A percentile compares a stretch with the other conserved stretches of the same genome.
Evolutionary conservation across 2,329 filamentous ascomycete genomes (phyloP).

Genomic region (Fusarium zealandicum): DNA sequence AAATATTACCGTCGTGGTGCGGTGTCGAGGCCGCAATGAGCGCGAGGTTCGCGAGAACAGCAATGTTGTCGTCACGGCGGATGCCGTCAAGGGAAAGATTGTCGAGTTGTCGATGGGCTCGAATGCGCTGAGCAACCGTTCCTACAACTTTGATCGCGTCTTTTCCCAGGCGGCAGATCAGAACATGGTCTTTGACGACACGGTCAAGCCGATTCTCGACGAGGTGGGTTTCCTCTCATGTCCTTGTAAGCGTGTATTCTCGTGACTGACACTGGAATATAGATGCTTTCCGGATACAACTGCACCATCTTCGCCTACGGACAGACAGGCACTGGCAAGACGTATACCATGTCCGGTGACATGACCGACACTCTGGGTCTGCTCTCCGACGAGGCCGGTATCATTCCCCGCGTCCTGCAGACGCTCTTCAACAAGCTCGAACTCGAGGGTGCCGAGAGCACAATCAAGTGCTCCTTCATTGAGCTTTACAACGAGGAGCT

Average conservation of each 20-base stretch:
- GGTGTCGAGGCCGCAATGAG: constrained; percentile 91
- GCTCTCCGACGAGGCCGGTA: constrained; percentile 89
- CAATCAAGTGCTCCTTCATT: constrained; percentile 97
- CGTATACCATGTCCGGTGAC: constrained; percentile 99
- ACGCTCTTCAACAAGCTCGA: constrained; percentile 87
- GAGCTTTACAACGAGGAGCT: constrained; percentile 98
- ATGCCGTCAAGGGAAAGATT: constrained; percentile 84
- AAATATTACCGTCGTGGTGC: constrained; percentile 96
- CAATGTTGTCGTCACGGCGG: constrained; percentile 86
- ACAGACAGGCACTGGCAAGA: constrained; percentile 97
- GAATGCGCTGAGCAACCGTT: constrained; percentile 92
- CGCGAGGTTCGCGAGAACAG: constrained; percentile 95
- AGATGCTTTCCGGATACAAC: constrained; percentile 95
- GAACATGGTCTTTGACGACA: constrained; percentile 92
- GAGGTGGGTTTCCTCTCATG: constrained; percentile 66
- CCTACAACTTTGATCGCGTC: constrained; percentile 95
- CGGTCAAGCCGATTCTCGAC: constrained; percentile 89
- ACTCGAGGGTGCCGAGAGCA: constrained; percentile 78
- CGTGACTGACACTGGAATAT: constrained; percentile 8
- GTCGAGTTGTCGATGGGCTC: constrained; percentile 92
- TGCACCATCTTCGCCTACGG: constrained; percentile 99
- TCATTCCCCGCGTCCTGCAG: constrained; percentile 90
- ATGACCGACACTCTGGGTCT: constrained; percentile 88
- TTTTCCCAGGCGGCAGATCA: constrained; percentile 96
- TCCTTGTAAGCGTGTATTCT: background rate